Conservation (phyloP, 331 rosid genomes). For the Malus hybrid region DNA sequence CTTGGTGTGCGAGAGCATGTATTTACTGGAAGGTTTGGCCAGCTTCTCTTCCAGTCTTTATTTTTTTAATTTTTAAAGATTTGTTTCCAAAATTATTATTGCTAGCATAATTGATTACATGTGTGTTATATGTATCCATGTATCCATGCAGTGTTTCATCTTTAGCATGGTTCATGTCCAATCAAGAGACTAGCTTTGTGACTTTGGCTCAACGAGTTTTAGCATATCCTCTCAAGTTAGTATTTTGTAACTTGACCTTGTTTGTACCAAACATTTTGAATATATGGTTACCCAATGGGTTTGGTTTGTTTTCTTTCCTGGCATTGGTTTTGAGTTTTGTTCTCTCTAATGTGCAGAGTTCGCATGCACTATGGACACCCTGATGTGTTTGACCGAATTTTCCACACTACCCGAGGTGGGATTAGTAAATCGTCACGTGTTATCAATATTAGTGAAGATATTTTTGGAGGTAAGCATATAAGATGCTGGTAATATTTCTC, state of each 20-base stretch:
- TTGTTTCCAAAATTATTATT: neutral
- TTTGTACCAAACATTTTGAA: neutral
- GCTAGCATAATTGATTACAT: conserved; percentile 10
- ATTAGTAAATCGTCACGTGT: conserved; percentile 96
- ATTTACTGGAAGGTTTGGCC: conserved; percentile 89
- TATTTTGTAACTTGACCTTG: conserved; percentile 4
- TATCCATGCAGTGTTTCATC: conserved; percentile 85
- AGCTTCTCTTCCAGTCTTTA: neutral
- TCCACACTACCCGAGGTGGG: conserved; percentile 96
- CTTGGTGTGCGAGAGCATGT: conserved; percentile 97
- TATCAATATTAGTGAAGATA: conserved; percentile 95
- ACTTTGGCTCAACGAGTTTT: conserved; percentile 92
- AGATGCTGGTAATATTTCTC: neutral
- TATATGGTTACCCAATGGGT: neutral
- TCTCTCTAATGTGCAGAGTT: conserved; percentile 42
- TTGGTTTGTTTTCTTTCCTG: neutral
- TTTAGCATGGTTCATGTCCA: conserved; percentile 98
- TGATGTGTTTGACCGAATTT: conserved; percentile 89
- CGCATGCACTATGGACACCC: conserved; percentile 99
- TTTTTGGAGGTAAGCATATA: conserved; percentile 59
- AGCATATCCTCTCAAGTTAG: conserved; percentile 94
- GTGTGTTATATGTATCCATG: conserved; percentile 23
- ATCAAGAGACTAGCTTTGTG: conserved; percentile 99
- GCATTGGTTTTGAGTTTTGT: neutral
- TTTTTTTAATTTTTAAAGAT: neutral